Base-by-base conservation (phyloP, 2,329 filamentous ascomycete genomes). In the Scolecobasidium constrictum region DNA sequence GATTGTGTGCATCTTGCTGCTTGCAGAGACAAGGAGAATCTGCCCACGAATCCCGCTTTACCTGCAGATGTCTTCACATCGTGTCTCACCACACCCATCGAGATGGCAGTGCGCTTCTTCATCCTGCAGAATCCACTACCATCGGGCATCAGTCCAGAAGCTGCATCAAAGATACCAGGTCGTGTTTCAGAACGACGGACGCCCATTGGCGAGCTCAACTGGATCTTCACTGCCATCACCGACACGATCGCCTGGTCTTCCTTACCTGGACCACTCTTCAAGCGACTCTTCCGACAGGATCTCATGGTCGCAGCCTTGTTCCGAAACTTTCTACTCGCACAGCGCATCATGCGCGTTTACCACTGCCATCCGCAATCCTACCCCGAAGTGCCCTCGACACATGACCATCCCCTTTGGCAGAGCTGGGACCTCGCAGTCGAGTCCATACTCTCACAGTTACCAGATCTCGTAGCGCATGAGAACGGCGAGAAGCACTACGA, bases 231-330 rank as follows among this genome's bases (percentile, higher is more conserved):
- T 1, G 92, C 92, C 43, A 96, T 98, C 50, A 98, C 92, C 1
- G 92, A 98, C 59, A 96, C 90, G 1, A 98, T 98, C 54, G 92
- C 92, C 0, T 98, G 92, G 92, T 96, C 94, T 22, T 93, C 86
- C 4, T 67, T 98, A 3, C 86, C 88, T 3, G 82, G 90, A 36
- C 78, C 87, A 16, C 68, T 95, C 9, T 98, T 98, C 65, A 88
- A 94, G 62, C 94, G 94, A 61, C 85, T 96, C 47, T 98, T 98
- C 62, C 72, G 92, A 34, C 92, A 98, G 60, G 92, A 98, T 60
- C 72, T 98, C 11, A 96, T 98, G 88, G 92, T 98, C n/a, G 92
- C 92, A 11, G 92, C 92, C 2, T 68, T 98, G 5, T 98, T 96
- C 62, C 78, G 92, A 41, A 98, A 98, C 58, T 96, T 96, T 56